Conservation (phyloP, 169 alveolate species). For the Plasmodium fragile region DNA sequence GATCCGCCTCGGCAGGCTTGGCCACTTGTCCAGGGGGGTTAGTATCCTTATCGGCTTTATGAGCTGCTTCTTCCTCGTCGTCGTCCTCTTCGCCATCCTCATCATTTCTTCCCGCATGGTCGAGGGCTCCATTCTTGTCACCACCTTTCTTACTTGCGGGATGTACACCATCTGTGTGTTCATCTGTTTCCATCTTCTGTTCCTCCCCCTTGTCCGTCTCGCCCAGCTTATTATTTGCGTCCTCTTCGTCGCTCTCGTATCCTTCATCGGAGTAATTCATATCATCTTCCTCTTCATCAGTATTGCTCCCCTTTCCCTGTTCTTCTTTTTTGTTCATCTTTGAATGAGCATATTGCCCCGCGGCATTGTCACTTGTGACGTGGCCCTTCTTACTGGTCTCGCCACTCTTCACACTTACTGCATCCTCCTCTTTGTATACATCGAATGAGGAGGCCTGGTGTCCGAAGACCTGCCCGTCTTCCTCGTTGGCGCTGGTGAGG, state of each 20-base stretch:
- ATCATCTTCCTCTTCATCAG: not conserved
- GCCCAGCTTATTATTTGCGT: slow-evolving; percentile 15
- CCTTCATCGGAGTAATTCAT: not conserved
- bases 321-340: not conserved
- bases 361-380: too few species aligned
- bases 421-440: not conserved
- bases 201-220: not conserved
- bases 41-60: not conserved
- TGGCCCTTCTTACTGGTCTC: not conserved
- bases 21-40: not conserved
- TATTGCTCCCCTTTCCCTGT: not conserved
- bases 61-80: not conserved
- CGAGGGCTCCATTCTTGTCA: not conserved
- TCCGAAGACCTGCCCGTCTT: slow-evolving; percentile 16
- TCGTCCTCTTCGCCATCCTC: not conserved
- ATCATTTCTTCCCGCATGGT: not conserved
- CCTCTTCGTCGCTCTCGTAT: slow-evolving; percentile 79
- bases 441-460: slow-evolving; percentile 40
- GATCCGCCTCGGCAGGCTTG: not conserved
- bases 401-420: slow-evolving; percentile 11
- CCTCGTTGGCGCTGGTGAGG: slow-evolving; percentile 9
- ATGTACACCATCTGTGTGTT: not conserved
- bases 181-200: not conserved
- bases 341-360: too few species aligned
- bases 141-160: not conserved